Base-by-base conservation (phyloP, 805 yeast species). In the Ogataea siamensis region DNA sequence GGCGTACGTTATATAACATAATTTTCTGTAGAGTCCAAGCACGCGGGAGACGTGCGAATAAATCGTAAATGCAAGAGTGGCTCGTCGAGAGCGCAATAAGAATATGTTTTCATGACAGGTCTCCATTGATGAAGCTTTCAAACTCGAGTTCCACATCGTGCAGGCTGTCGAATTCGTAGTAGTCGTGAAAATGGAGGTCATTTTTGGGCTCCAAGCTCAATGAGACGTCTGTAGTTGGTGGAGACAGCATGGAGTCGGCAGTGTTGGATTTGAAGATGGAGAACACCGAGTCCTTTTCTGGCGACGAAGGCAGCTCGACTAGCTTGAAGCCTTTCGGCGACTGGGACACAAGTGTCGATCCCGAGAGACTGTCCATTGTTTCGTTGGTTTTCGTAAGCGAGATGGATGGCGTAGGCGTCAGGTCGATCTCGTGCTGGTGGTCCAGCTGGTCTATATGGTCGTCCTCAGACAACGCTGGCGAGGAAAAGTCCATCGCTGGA, bases 91-190 rank as follows among this genome's bases (percentile, higher is more conserved):
- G 31, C 40, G 26, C 32, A 28, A 27, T 24, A 34, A 28, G 29
- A 15, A 16, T 14, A 27, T 14, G 29, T 15, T 27, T 27, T 45
- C 46, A 45, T 34, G 46, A 42, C 27, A 42, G 27, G 14, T 47
- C 50, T 16, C 62, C 62, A 29, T 51, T 54, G 19, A 58, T 50
- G 34, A 57, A 58, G 28, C 43, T 54, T 30, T 58, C 61, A 45
- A 55, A 57, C 31, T 55, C 62, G 29, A 50, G 35, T 30, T 58
- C 60, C 23, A 57, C 58, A 28, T 47, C 54, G 37, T 44, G 40
- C 26, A 43, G 9, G 24, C 42, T 44, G 39, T 41, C 46, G 36
- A 54, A 54, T 23, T 49, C 53, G 42, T 49, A 54, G 31, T 43
- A 50, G 31, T 53, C 58, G 26, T 40, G 43, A 33, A 41, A 42